Evolutionary conservation across 192 early-diverging fungal genomes (phyloP).

Genomic region (Anaeromyces robustus): DNA sequence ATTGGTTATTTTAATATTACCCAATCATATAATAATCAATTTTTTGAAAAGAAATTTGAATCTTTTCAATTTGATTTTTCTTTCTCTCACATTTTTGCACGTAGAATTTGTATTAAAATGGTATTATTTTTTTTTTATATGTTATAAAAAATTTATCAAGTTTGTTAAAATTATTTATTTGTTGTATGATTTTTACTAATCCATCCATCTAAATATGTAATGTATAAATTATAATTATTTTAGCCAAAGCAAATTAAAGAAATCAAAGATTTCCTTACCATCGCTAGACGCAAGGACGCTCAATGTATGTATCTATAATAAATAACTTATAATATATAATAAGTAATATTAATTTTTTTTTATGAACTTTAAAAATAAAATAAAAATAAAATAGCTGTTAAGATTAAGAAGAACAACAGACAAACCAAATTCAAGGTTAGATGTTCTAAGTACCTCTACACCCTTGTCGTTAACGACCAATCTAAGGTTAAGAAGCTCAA

Average conservation of each 20-base stretch:
- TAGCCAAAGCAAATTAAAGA: constrained; percentile 95
- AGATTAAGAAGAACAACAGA: constrained; percentile 89
- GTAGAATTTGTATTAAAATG: not conserved
- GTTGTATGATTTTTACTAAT: not conserved
- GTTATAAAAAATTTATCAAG: too few relatives aligned
- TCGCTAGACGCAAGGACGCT: constrained; percentile 92
- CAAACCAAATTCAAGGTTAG: constrained; percentile 97
- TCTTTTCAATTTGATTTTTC: not conserved
- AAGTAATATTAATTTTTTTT: not conserved
- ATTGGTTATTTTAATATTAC: not conserved
- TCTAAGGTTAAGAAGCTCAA: constrained; percentile 92
- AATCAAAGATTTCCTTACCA: constrained; percentile 95
- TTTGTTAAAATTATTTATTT: too few relatives aligned
- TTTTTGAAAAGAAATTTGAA: not conserved
- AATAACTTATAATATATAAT: not conserved
- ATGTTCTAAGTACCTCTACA: constrained; percentile 97
- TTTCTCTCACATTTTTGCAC: not conserved
- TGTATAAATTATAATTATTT: not conserved
- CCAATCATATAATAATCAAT: not conserved
- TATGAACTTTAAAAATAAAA: not conserved
- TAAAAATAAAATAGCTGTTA: constrained; percentile 31
- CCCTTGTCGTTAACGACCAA: constrained; percentile 82
- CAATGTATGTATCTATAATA: constrained; percentile 34
- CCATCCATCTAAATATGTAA: not conserved
- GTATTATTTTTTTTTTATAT: not conserved